Conservation (phyloP, 805 yeast species). For the Kazachstania africana region DNA sequence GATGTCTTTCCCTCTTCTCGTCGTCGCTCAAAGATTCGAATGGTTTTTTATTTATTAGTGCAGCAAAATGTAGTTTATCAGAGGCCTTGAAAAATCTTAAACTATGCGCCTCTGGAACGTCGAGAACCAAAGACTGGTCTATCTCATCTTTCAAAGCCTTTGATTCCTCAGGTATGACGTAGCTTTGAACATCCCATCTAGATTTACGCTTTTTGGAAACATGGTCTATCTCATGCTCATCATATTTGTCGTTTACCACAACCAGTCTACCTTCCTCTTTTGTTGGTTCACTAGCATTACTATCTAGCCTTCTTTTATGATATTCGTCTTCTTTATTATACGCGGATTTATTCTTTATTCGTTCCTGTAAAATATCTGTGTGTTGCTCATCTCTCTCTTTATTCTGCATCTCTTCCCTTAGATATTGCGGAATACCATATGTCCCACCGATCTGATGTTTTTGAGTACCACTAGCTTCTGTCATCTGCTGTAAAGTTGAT, state of each 20-base stretch:
- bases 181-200: slow-evolving; percentile 31
- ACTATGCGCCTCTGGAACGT: slow-evolving; percentile 55
- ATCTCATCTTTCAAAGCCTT: slow-evolving; percentile 17
- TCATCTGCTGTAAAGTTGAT: no score
- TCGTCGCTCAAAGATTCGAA: slow-evolving; percentile 32
- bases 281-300: slow-evolving; percentile 6
- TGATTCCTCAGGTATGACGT: slow-evolving; percentile 42
- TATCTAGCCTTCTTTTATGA: slow-evolving; percentile 31
- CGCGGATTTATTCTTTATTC: slow-evolving; percentile 18
- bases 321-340: slow-evolving; percentile 35
- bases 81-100: slow-evolving; percentile 57
- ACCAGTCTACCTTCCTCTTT: background rate
- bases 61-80: slow-evolving; percentile 63
- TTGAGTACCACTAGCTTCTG: no score
- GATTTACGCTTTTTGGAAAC: slow-evolving; percentile 11
- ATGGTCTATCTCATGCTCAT: slow-evolving; percentile 12
- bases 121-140: slow-evolving; percentile 34
- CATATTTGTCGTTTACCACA: slow-evolving; percentile 17
- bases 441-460: slow-evolving; percentile 61
- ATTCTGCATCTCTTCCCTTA: no score
- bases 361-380: slow-evolving; percentile 22
- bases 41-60: slow-evolving; percentile 31
- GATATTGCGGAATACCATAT: slow-evolving; percentile 43
- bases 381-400: slow-evolving; percentile 7
- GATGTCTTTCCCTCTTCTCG: slow-evolving; percentile 47